A percentile compares a stretch with the other conserved stretches of the same genome.
These are phyloP conservation scores for Xylaria scruposa DNA, from an alignment of 495 filamentous ascomycete species.

Conservation along the genomic window DNA sequence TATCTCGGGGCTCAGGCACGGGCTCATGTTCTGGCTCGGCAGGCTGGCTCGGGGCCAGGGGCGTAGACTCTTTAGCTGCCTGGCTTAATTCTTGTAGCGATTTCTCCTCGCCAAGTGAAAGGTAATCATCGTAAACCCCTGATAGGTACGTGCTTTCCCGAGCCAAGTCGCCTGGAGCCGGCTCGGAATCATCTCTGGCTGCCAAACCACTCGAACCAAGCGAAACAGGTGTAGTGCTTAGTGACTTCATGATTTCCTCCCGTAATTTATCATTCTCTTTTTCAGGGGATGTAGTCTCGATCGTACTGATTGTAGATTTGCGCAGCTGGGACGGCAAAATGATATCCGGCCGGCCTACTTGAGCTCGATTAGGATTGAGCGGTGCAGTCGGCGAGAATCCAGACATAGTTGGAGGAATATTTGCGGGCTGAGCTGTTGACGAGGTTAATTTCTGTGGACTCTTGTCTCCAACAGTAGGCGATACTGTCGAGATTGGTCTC, in stretches of 20 bases:
- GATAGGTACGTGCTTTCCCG: slow-evolving; percentile 56
- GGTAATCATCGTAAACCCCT: slow-evolving; percentile 55
- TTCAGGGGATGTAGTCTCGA: slow-evolving; percentile 61
- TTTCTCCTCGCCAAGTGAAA: slow-evolving; percentile 45
- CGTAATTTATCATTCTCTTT: slow-evolving; percentile 79
- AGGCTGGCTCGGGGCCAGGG: neutral
- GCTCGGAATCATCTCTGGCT: slow-evolving; percentile 18
- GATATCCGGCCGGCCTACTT: slow-evolving; percentile 37
- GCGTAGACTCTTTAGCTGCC: slow-evolving; percentile 28
- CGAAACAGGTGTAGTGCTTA: slow-evolving; percentile 53
- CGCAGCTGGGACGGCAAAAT: slow-evolving; percentile 51
- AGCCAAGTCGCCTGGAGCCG: slow-evolving; percentile 30
- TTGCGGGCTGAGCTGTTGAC: slow-evolving; percentile 30
- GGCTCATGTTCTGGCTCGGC: neutral
- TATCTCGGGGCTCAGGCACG: slow-evolving; percentile 17
- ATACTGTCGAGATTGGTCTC: slow-evolving; percentile 6
- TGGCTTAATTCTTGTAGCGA: slow-evolving; percentile 35
- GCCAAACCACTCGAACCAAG: slow-evolving; percentile 29
- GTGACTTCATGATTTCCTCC: slow-evolving; percentile 81
- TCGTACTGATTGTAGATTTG: slow-evolving; percentile 62
- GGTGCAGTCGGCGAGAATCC: slow-evolving; percentile 56
- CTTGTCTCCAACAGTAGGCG: neutral
- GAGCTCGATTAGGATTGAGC: slow-evolving; percentile 50
- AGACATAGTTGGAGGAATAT: slow-evolving; percentile 26
- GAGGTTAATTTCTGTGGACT: neutral